Percentiles rank a stretch among this genome's conserved stretches.
These are phyloP conservation scores for Coccomyxa sp. DNA, from an alignment of 139 green algal genomes.

Conservation along the genomic window DNA sequence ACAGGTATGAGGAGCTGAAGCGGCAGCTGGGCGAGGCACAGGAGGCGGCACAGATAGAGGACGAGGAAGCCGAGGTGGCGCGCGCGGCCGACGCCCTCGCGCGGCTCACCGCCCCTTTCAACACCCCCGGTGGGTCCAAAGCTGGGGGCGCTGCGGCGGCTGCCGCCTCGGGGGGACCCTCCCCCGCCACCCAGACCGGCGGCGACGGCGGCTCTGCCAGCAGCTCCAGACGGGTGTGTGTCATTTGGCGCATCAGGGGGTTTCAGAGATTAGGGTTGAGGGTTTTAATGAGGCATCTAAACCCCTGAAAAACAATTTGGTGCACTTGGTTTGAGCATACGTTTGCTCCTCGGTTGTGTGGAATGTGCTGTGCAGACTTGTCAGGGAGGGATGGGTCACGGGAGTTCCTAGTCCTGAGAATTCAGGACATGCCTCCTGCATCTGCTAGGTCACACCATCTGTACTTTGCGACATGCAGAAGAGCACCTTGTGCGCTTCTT, in stretches of 20 bases:
- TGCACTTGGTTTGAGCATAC: neutral
- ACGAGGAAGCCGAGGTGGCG: constrained; percentile 69
- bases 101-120: constrained; percentile 44
- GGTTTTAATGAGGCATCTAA: neutral
- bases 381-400: no score
- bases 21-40: constrained; percentile 57
- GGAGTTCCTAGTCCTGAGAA: no score
- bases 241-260: neutral
- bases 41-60: constrained; percentile 45
- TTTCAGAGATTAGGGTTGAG: neutral
- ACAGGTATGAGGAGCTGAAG: constrained; percentile 81
- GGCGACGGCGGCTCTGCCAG: neutral
- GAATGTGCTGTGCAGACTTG: neutral
- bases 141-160: neutral
- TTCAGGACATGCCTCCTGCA: no score
- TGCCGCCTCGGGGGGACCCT: neutral
- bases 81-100: constrained; percentile 53
- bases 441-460: no score
- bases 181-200: neutral
- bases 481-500: no score
- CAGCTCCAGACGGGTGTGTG: neutral
- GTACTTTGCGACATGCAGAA: no score
- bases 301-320: neutral
- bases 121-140: constrained; percentile 1
- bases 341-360: neutral